Evolutionary conservation across 768 basidiomycete species (phyloP), one percentile per base, ranked within the genome.

Genomic region (Kockovaella imperatae): DNA sequence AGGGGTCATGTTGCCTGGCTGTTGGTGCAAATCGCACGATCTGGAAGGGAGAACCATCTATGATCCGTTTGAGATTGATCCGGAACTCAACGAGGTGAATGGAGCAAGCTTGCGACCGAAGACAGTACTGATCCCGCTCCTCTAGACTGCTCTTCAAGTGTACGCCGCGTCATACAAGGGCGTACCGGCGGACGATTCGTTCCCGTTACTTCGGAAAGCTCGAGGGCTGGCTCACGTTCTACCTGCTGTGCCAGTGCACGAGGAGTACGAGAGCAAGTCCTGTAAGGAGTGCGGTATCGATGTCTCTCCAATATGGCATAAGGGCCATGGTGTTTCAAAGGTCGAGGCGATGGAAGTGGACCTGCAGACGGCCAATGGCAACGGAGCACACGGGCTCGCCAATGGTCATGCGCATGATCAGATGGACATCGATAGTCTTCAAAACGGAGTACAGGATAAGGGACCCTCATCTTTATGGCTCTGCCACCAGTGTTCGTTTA

Each of bases 181-280:
- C 60, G 82, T 83, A 5, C 75, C 77, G 1, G 73, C 82, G 2
- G 82, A 85, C 58, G 60, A 59, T 8, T 81, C 87, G 1, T 88
- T 93, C 67, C 85, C 81, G 2, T 77, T 91, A 5, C 78, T 95
- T 21, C 85, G 93, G 42, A 91, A 91, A 71, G 90, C 90, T 6
- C 80, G 80, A 15, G 80, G 88, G 15, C 75, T 96, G 17, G 93
- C 96, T 63, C 73, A 74, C 25, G 75, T 87, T 38, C n/a, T 29
- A 5, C 50, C 49, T 15, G 13, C 13, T 15, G 21, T 15, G 29
- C 28, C 14, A 25, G 35, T 18, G 32, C n/a, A n/a, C n/a, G n/a
- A 31, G 24, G 39, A 13, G 23, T 20, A 15, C 25, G 26, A 28
- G n/a, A 35, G 35, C 4, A 45, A 36, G 38, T 6, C 26, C 4